Base-by-base conservation (phyloP, 345 rosid species). In the Dipteronia sinensis region DNA sequence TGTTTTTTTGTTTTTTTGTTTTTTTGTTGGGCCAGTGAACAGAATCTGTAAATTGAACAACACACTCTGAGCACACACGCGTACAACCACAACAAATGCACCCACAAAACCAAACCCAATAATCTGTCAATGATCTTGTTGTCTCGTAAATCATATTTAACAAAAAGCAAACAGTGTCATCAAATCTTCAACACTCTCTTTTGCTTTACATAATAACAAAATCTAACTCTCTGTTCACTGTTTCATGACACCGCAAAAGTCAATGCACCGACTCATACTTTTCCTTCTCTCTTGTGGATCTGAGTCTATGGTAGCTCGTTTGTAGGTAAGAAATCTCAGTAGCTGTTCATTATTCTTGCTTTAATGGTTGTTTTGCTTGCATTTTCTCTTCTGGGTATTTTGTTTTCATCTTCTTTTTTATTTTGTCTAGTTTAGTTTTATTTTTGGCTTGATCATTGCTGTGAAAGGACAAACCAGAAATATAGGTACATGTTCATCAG, bases 221-320 rank as follows among this genome's bases (percentile, higher is more conserved):
- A 29, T 6, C 74, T 31, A 69, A 72, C 62, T 29, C 61, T 61
- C 61, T 61, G 51, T 9, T 72, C 63, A 22, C 44, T 58, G 38
- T 66, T 17, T 46, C 38, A 22, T 3, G 8, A 27, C 19, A 61
- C 16, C n/a, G n/a, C 53, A 77, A 59, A 80, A 82, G 88, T 82
- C 89, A 83, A 83, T 86, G 86, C 86, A 84, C 84, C 84, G 78
- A 70, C 80, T 76, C 65, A 19, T 66, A 10, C 49, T 16, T 56
- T 51, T 59, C 22, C 29, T 53, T 23, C 40, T n/a, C 27, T 23
- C 62, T 69, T 66, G 63, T 76, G 82, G 80, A 82, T 69, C 84
- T 40, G 77, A 62, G 66, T 64, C 84, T 15, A 75, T 76, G 79
- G 49, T 78, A 29, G 77, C 46, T 74, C 40, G 23, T 31, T 49